Evolutionary conservation across 805 yeast genomes (phyloP).

Genomic region (Myxozyma nipponensis): DNA sequence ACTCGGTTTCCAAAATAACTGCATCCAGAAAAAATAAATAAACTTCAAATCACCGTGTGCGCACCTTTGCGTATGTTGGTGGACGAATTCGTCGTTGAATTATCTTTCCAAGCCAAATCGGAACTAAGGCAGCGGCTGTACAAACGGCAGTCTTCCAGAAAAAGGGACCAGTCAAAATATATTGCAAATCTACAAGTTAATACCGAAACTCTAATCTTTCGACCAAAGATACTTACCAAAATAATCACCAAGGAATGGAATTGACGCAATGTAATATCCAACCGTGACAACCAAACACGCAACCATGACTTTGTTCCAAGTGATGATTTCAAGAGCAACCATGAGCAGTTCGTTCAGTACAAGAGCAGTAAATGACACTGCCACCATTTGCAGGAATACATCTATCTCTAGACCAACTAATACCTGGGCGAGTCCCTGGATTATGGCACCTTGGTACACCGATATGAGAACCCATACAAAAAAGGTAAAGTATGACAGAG

Average conservation of each 20-base stretch:
- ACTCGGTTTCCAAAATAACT: no score
- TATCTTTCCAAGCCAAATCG: slow-evolving; percentile 83
- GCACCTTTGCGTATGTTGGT: slow-evolving; percentile 96
- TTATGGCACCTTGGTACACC: slow-evolving; percentile 77
- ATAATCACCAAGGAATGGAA: slow-evolving; percentile 86
- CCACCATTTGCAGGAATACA: slow-evolving; percentile 71
- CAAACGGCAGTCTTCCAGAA: slow-evolving; percentile 67
- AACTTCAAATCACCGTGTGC: slow-evolving; percentile 43
- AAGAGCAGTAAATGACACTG: slow-evolving; percentile 74
- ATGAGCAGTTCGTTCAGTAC: slow-evolving; percentile 81
- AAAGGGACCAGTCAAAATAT: slow-evolving; percentile 55
- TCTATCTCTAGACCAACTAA: slow-evolving; percentile 59
- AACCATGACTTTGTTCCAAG: slow-evolving; percentile 77
- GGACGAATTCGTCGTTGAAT: slow-evolving; percentile 76
- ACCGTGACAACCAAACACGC: slow-evolving; percentile 68
- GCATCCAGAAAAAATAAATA: no score
- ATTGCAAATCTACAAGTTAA: slow-evolving; percentile 40
- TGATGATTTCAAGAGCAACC: slow-evolving; percentile 89
- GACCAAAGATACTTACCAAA: slow-evolving; percentile 46
- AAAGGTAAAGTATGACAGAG: slow-evolving; percentile 81
- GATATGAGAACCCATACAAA: slow-evolving; percentile 89
- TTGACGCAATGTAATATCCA: slow-evolving; percentile 59
- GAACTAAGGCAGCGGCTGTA: slow-evolving; percentile 67
- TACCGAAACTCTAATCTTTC: not conserved
- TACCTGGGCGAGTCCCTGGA: slow-evolving; percentile 76